Conservation (phyloP, 345 rosid species). For the Mallotus nudiflorus region DNA sequence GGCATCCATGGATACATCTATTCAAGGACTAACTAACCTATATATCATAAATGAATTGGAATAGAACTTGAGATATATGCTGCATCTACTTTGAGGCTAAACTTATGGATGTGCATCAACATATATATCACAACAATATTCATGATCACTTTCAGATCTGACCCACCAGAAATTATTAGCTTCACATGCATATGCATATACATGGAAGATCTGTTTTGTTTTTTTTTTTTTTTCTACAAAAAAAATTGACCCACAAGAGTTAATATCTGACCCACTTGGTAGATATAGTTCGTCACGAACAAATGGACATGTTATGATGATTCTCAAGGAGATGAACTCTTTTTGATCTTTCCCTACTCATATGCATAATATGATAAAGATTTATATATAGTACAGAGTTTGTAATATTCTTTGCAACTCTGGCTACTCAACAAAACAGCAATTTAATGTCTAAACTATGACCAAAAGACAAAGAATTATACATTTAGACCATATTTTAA, state of each 20-base stretch:
- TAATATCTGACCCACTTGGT: slow-evolving; percentile 31
- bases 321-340: not conserved
- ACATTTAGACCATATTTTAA: too few relatives aligned
- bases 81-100: slow-evolving; percentile 10
- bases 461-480: slow-evolving; percentile 12
- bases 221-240: not conserved
- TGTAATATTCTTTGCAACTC: too few relatives aligned
- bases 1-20: too few relatives aligned
- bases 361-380: too few relatives aligned
- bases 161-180: slow-evolving; percentile 33
- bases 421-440: too few relatives aligned
- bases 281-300: slow-evolving; percentile 17
- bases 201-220: slow-evolving; percentile 3
- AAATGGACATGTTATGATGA: slow-evolving; percentile 12
- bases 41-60: too few relatives aligned
- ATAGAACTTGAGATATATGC: too few relatives aligned
- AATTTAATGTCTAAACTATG: not conserved
- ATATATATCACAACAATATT: not conserved
- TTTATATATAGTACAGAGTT: too few relatives aligned
- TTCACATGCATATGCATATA: slow-evolving; percentile 39
- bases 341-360: too few relatives aligned
- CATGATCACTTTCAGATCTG: slow-evolving; percentile 17
- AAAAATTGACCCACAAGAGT: slow-evolving; percentile 27
- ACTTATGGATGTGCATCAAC: too few relatives aligned
- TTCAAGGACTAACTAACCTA: too few relatives aligned